Percentiles rank a stretch among this genome's conserved stretches.
phyloP scores from a whole-genome alignment of 306 rosid species.

The Rosa persica region DNA sequence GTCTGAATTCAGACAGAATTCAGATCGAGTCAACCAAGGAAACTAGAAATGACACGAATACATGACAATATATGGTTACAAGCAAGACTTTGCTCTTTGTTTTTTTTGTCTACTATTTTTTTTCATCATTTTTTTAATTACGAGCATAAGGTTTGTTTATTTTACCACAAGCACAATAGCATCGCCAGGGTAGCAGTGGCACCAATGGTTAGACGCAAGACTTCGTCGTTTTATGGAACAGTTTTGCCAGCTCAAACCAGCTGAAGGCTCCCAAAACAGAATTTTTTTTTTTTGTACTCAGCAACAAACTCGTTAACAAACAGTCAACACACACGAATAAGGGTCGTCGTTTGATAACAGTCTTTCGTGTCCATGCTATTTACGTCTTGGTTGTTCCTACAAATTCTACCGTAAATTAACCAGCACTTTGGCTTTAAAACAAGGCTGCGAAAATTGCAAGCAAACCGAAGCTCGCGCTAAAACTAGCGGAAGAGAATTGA shows the following conservation, averaged over 20 bases:
- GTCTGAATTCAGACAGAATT: too few species aligned
- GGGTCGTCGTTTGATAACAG: slow-evolving; percentile 9
- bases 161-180: background rate
- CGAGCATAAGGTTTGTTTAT: too few species aligned
- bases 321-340: background rate
- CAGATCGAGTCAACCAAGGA: too few species aligned
- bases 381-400: slow-evolving; percentile 1
- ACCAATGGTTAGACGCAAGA: background rate
- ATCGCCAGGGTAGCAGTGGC: background rate
- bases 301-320: background rate
- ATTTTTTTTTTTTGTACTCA: background rate
- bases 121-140: too few species aligned
- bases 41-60: background rate
- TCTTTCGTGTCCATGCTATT: slow-evolving; percentile 5
- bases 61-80: background rate
- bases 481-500: slow-evolving; percentile 49
- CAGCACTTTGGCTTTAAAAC: background rate
- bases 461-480: slow-evolving; percentile 31
- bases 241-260: slow-evolving; percentile 1
- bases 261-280: background rate
- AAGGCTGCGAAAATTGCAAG: background rate
- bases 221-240: background rate
- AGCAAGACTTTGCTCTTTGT: background rate
- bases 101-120: background rate
- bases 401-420: slow-evolving; percentile 4